Base-by-base conservation (phyloP, 2,329 filamentous ascomycete genomes). In the Metarhizium guizhouense region DNA sequence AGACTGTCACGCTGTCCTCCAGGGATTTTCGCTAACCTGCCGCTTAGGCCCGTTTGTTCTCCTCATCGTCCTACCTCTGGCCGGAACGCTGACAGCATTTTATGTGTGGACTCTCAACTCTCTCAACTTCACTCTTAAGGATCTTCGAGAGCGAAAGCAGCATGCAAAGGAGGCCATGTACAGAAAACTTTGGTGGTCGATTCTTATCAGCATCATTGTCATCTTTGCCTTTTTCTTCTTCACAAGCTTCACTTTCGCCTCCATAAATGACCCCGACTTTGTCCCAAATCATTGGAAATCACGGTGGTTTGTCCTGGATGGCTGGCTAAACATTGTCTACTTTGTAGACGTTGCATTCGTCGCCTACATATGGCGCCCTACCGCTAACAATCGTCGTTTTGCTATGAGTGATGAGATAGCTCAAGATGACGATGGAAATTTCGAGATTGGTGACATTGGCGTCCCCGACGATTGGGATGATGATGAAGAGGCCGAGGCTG, bases 341-440 rank as follows among this genome's bases (percentile, higher is more conserved):
- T 84, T 99, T 60, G 89, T 88, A 57, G 93, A 99, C 66, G 90
- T 99, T 30, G 85, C 84, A 54, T 96, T 93, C 72, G 83, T 99
- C 61, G 91, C 94, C 25, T 99, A 97, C 70, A 80, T 99, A 54
- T 99, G 94, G 94, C 82, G 94, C 51, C 94, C 94, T 6, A 97
- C 93, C 25, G 91, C 88, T 53, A 97, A 99, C 74, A 99, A 99
- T 74, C 83, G 92, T 64, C 84, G 94, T 56, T 99, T 99, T 66
- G 94, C 94, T 59, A 99, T 99, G 94, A 95, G 90, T 74, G 94
- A 99, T 67, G 94, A 99, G 82, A 87, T 99, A 67, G 93, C 94
- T 3, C 94, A 97, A 81, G 94, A 99, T 65, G 94, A 99, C 64
- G 93, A 97, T 67, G 94, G 94, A 40, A 82, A 78, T 49, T 99